phyloP scores from a whole-genome alignment of 2,329 filamentous ascomycete species.

The Metarhizium robertsii region DNA sequence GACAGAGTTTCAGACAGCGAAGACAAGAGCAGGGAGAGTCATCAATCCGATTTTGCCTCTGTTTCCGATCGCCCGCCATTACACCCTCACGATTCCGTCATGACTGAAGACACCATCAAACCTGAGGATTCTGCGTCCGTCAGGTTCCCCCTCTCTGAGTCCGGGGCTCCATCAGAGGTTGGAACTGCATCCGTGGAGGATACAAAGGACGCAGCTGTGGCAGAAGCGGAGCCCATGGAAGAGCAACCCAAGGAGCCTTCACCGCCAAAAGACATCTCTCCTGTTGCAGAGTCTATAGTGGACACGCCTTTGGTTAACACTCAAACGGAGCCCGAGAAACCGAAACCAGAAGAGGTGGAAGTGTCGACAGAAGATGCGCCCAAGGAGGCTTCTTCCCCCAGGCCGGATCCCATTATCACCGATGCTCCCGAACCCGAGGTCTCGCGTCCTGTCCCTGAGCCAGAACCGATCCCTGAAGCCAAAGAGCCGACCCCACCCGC shows the following conservation, averaged over 20 bases:
- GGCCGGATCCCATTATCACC: neutral
- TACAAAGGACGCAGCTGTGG: conserved; percentile 8
- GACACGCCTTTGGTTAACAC: neutral
- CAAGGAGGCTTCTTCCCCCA: neutral
- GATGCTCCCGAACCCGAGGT: neutral
- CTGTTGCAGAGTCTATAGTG: conserved; percentile 3
- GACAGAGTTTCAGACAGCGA: conserved; percentile 16
- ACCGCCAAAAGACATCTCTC: conserved; percentile 10
- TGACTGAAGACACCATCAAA: conserved; percentile 28
- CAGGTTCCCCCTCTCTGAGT: conserved; percentile 18
- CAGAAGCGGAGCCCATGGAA: conserved; percentile 2
- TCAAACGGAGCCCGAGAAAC: neutral
- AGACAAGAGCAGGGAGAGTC: conserved; percentile 18
- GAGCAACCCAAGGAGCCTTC: conserved; percentile 2
- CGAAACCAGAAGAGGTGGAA: neutral
- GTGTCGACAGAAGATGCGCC: neutral
- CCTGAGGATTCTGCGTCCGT: conserved; percentile 29
- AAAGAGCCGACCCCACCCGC: neutral
- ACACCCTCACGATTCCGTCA: conserved; percentile 20
- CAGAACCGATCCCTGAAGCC: neutral
- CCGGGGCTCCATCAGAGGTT: conserved; percentile 17
- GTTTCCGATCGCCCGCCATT: conserved; percentile 14
- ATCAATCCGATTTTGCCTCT: conserved; percentile 11
- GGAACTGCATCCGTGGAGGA: conserved; percentile 15
- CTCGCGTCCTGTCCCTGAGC: neutral